Evolutionary conservation across 345 rosid genomes (phyloP).

Genomic region (Moricandia arvensis): DNA sequence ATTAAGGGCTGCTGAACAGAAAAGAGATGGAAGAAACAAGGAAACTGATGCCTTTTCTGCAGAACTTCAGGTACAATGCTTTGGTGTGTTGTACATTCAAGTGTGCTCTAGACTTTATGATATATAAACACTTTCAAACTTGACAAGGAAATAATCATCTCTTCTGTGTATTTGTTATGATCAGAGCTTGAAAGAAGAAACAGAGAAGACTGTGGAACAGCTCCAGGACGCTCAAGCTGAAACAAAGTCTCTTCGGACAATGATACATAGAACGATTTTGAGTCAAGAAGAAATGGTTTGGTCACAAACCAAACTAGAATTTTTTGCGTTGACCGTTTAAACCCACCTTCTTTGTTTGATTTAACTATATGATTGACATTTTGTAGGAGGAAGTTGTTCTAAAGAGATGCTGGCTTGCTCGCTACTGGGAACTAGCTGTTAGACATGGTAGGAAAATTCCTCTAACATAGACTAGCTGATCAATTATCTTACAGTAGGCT

Average conservation of each 20-base stretch:
- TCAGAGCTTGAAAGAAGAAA: constrained; percentile 77
- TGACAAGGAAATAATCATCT: constrained; percentile 9
- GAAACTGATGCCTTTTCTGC: constrained; percentile 63
- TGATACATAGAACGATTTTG: constrained; percentile 91
- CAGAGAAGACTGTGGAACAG: constrained; percentile 56
- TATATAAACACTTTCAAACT: neutral
- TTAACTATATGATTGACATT: constrained; percentile 11
- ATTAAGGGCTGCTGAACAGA: constrained; percentile 78
- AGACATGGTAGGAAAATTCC: constrained; percentile 56
- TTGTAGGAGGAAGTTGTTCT: constrained; percentile 95
- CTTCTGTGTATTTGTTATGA: constrained; percentile 16
- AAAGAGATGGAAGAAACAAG: constrained; percentile 64
- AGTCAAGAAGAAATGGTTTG: constrained; percentile 90
- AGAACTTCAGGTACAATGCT: constrained; percentile 68
- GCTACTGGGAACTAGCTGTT: constrained; percentile 94
- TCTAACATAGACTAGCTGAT: neutral
- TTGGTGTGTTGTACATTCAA: neutral
- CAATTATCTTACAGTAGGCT: neutral
- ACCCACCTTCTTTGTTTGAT: constrained; percentile 14
- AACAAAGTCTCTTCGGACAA: constrained; percentile 69
- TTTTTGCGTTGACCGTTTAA: constrained; percentile 12
- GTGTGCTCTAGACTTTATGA: constrained; percentile 3
- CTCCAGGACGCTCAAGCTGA: constrained; percentile 82
- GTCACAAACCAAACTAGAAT: constrained; percentile 8
- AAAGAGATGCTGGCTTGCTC: constrained; percentile 99